Evolutionary conservation across 768 basidiomycete genomes (phyloP), one percentile per base, ranked within the genome.

Genomic region (Clitopilus passeckerianus): DNA sequence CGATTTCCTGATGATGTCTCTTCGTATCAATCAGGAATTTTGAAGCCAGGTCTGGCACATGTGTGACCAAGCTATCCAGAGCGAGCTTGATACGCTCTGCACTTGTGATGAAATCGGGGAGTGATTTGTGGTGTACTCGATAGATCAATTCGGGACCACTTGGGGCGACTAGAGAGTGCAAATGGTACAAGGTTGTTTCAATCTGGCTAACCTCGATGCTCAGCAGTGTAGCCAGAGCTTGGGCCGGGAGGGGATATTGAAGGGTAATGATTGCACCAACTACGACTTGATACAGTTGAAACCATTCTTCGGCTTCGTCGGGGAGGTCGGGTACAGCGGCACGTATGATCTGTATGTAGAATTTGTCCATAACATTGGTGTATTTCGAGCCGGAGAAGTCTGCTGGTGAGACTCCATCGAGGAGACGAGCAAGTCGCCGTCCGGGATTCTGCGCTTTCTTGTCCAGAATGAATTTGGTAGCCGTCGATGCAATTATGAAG

Each of bases 401-500:
- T 10, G 10, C 46, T 18, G 46, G 12, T 4, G 46, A 50, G 10
- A 50, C 46, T 10, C 46, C 46, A 9, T 50, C 46, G 3, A 50
- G 46, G 3, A 50, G 18, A n/a, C 46, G 16, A 22, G 46, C 12
- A 20, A 50, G 16, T 18, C 18, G 46, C 46, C 22, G 6, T 23
- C 18, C 10, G 5, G 46, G 46, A 23, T 50, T 10, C 10, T 12
- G 20, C 10, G 9, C 9, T 20, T 50, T 50, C 12, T 22, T 50
- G 22, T 50, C 46, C 10, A 50, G 46, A 22, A 57, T 34, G 23
- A 50, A 57, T 18, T 50, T 34, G 43, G 37, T 43, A 27, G 56
- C 56, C 22, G 56, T 57, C 1, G 56, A 33, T 18, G 37, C 56
- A 20, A 43, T 27, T 14, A 57, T 57, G 41, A 57, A 57, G n/a